Base-by-base conservation (phyloP, 202 grass and related monocot species). In the Cymbopogon flexuosus region DNA sequence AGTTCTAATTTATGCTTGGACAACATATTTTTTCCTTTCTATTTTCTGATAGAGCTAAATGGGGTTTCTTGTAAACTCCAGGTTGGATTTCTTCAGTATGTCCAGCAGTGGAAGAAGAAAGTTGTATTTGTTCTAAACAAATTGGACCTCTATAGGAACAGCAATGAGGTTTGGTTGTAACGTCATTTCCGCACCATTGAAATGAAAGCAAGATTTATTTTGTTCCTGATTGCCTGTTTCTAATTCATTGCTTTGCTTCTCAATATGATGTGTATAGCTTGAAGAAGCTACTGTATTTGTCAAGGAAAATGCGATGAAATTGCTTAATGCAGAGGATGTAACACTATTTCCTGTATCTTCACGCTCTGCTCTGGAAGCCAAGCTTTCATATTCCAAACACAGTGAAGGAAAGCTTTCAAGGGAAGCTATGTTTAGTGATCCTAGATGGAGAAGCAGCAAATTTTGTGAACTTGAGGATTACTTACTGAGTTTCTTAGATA, bases 51-150 rank as follows among this genome's bases (percentile, higher is more conserved):
- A 51, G 69, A 75, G 8, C 19, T 75, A 68, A 82, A 78, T 16
- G 9, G 31, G 60, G 2, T 45, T 84, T 21, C 66, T 76, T 11
- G 15, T 58, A 75, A 83, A 54, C 88, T 90, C 49, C 87, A 98
- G 96, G 96, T 98, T 35, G 83, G 72, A 87, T 98, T 98, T 93
- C 90, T 98, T 62, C 82, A 71, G 49, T 98, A 98, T 87, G 70
- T 93, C 7, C 90, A 98, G 39, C 96, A 98, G 80, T 98, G 96
- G 92, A 98, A 93, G 82, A 98, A 98, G 83, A 98, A 95, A 91
- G 84, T 98, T 60, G 87, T 98, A 52, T 98, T 98, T 95, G 80
- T 98, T 65, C 74, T 95, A 70, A 98, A 98, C 80, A 98, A 98
- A 86, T 62, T 90, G 76, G 96, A 98, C 83, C 90, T 98, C 46